These are phyloP conservation scores for Begonia masoniana DNA, from an alignment of 306 rosid genomes.

Conservation along the genomic window DNA sequence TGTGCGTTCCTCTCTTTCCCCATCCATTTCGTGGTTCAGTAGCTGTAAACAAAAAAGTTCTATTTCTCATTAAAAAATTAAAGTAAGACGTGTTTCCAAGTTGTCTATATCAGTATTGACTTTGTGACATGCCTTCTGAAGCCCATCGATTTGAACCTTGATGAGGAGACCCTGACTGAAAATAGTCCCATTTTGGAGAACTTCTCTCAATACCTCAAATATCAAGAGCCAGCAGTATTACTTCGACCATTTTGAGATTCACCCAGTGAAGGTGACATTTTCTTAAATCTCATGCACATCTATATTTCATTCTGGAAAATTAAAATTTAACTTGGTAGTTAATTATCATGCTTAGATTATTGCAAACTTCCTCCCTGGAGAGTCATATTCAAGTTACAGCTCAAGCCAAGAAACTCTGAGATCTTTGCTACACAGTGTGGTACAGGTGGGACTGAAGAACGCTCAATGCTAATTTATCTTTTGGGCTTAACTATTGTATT, in stretches of 20 bases:
- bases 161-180: conserved; percentile 87
- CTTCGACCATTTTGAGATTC: conserved; percentile 93
- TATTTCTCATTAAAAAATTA: not conserved
- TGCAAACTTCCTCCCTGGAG: conserved; percentile 86
- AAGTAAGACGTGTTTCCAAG: not conserved
- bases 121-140: conserved; percentile 21
- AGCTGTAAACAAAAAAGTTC: not conserved
- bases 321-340: conserved; percentile 10
- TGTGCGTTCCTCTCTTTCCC: no score
- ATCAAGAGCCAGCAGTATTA: conserved; percentile 55
- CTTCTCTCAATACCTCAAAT: conserved; percentile 51
- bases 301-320: no score
- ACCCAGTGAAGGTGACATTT: conserved; percentile 71
- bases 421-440: conserved; percentile 80
- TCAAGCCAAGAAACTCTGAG: conserved; percentile 84
- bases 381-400: conserved; percentile 71
- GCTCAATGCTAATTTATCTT: not conserved
- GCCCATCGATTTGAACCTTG: conserved; percentile 91
- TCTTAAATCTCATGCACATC: not conserved
- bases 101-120: conserved; percentile 4
- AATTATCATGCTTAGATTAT: conserved; percentile 35
- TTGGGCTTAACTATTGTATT: conserved; percentile 2
- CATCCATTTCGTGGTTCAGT: not conserved
- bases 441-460: conserved; percentile 46
- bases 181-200: conserved; percentile 84